Conservation (phyloP, 345 rosid genomes). For the Tarenaya hassleriana region DNA sequence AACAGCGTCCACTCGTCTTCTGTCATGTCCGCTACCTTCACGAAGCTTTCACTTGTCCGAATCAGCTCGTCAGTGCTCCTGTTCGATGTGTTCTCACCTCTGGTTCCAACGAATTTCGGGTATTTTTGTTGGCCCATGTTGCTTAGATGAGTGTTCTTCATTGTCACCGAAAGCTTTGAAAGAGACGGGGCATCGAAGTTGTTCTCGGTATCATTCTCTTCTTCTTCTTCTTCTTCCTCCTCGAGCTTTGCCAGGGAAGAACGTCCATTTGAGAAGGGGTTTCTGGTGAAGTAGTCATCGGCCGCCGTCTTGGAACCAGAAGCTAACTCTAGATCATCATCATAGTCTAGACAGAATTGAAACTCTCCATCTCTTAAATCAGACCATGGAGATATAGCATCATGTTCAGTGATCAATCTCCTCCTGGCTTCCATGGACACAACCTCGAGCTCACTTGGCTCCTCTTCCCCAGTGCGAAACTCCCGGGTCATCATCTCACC, state of each 20-base stretch:
- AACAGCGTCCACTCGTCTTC: constrained; percentile 45
- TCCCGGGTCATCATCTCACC: constrained; percentile 72
- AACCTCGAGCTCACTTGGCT: constrained; percentile 58
- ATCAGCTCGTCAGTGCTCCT: constrained; percentile 48
- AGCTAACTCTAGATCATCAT: constrained; percentile 22
- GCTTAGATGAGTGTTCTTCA: constrained; percentile 4
- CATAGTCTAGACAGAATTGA: constrained; percentile 41
- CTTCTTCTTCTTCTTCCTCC: constrained; percentile 26
- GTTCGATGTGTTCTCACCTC: constrained; percentile 18
- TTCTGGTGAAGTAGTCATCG: constrained; percentile 13
- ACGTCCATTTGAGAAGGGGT: constrained; percentile 27
- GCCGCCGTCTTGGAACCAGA: constrained; percentile 14
- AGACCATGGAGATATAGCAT: constrained; percentile 22
- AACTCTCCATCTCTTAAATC: constrained; percentile 33
- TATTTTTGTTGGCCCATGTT: constrained; percentile 12
- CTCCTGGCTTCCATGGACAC: constrained; percentile 48
- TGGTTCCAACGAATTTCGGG: constrained; percentile 16
- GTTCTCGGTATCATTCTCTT: constrained; percentile 10
- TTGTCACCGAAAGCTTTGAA: constrained; percentile 15
- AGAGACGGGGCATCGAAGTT: neutral
- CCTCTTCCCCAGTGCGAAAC: constrained; percentile 41
- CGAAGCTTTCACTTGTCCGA: constrained; percentile 36
- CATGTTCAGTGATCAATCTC: constrained; percentile 30
- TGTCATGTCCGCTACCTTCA: constrained; percentile 44
- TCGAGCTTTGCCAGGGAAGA: constrained; percentile 34